Percentiles rank a stretch among this genome's conserved stretches.
Conservation (phyloP, 495 filamentous ascomycete species). For the Jackrogersella multiformis region DNA sequence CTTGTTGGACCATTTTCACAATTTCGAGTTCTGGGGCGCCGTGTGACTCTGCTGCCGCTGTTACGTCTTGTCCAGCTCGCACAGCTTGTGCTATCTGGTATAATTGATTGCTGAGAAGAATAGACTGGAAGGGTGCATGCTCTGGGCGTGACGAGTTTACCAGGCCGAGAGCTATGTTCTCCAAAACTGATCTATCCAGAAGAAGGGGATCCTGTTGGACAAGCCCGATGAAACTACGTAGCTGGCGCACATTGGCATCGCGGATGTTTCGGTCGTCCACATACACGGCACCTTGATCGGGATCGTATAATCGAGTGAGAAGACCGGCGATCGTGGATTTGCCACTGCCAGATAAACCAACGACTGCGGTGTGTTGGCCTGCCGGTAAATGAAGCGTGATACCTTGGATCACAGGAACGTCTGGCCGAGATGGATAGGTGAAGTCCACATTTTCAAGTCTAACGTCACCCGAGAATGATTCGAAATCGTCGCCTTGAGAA, state of each 20-base stretch:
- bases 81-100: constrained; percentile 40
- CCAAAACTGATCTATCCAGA: constrained; percentile 70
- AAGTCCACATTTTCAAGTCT: constrained; percentile 66
- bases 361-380: constrained; percentile 69
- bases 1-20: constrained; percentile 44
- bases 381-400: constrained; percentile 62
- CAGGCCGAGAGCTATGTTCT: constrained; percentile 74
- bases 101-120: constrained; percentile 33
- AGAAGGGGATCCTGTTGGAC: constrained; percentile 76
- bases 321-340: constrained; percentile 73
- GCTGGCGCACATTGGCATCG: constrained; percentile 64
- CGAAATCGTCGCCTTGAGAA: constrained; percentile 47
- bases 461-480: constrained; percentile 55
- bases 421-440: constrained; percentile 67
- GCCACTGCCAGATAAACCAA: constrained; percentile 75
- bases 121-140: constrained; percentile 48
- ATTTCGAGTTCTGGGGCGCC: constrained; percentile 44
- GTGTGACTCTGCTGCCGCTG: constrained; percentile 28
- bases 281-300: constrained; percentile 51
- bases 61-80: constrained; percentile 38
- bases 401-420: constrained; percentile 61
- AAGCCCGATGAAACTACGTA: constrained; percentile 66
- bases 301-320: constrained; percentile 64
- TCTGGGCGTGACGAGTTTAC: constrained; percentile 63
- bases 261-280: constrained; percentile 64